Conservation (phyloP, 1,284 basidiomycete species). For the Cystobasidium pallidum region DNA sequence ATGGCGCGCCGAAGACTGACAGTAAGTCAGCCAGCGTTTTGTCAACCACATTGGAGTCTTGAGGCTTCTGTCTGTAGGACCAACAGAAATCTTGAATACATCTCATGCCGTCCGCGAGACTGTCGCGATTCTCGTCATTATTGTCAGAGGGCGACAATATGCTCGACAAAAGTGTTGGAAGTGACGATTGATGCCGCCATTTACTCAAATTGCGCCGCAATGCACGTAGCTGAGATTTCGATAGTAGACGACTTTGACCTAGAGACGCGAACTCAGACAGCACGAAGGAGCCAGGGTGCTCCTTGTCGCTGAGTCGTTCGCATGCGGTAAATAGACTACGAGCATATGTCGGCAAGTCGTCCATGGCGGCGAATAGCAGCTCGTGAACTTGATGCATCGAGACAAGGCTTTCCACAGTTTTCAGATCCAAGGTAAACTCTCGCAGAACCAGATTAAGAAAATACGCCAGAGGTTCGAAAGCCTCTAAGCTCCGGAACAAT, state of each 20-base stretch:
- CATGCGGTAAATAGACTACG: background rate
- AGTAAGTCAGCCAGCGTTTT: background rate
- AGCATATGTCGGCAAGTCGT: background rate
- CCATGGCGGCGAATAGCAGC: background rate
- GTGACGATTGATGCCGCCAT: background rate
- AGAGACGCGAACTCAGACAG: background rate
- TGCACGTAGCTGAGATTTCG: background rate
- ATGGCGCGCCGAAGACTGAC: background rate
- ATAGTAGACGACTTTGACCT: background rate
- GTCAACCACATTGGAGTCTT: background rate
- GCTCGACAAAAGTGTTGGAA: background rate
- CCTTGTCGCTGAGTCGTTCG: background rate
- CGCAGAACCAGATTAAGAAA: background rate
- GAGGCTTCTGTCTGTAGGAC: background rate
- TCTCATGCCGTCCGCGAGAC: background rate
- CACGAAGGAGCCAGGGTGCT: background rate
- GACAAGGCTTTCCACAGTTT: background rate
- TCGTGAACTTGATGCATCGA: background rate
- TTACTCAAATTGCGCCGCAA: background rate
- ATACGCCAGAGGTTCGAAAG: background rate
- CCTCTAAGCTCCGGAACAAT: background rate
- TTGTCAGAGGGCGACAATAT: conserved; percentile 1
- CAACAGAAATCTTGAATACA: background rate
- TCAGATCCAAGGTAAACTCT: background rate
- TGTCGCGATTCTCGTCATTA: background rate